A percentile compares a stretch with the other conserved stretches of the same genome.
phyloP scores from a whole-genome alignment of 1,284 basidiomycete genomes.

The Anthracocystis panici-leucophaei region DNA sequence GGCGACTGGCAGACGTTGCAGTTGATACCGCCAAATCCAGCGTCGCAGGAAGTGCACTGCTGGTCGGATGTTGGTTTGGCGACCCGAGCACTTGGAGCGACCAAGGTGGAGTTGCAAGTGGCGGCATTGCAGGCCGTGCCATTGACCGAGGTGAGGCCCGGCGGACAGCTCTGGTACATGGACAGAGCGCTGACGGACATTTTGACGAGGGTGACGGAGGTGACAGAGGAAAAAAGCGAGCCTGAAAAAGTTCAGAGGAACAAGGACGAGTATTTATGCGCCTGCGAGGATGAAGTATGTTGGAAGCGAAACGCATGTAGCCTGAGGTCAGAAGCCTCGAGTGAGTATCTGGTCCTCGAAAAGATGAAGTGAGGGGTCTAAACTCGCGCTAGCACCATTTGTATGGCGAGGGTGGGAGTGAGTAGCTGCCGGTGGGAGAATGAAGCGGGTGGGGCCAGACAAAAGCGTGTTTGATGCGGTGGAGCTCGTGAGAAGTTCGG shows the following conservation, averaged over 20 bases:
- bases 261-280: slow-evolving; percentile 4
- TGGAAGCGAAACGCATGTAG: background rate
- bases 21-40: slow-evolving; percentile 57
- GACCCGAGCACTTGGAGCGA: slow-evolving; percentile 37
- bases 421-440: background rate
- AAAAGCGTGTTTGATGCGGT: background rate
- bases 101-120: slow-evolving; percentile 57
- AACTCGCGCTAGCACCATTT: background rate
- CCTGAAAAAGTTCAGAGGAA: background rate
- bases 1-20: slow-evolving; percentile 58
- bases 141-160: slow-evolving; percentile 46
- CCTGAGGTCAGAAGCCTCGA: too few species aligned
- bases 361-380: slow-evolving; percentile 1
- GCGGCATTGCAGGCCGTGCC: slow-evolving; percentile 51
- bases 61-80: slow-evolving; percentile 34
- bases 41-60: slow-evolving; percentile 48
- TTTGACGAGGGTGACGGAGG: background rate
- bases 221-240: background rate
- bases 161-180: slow-evolving; percentile 54
- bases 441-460: background rate
- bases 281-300: background rate
- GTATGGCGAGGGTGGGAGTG: background rate
- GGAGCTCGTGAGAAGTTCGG: background rate
- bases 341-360: too few species aligned
- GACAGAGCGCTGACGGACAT: slow-evolving; percentile 49